Conservation (phyloP, 768 basidiomycete genomes). For the Solioccasus polychromus region DNA sequence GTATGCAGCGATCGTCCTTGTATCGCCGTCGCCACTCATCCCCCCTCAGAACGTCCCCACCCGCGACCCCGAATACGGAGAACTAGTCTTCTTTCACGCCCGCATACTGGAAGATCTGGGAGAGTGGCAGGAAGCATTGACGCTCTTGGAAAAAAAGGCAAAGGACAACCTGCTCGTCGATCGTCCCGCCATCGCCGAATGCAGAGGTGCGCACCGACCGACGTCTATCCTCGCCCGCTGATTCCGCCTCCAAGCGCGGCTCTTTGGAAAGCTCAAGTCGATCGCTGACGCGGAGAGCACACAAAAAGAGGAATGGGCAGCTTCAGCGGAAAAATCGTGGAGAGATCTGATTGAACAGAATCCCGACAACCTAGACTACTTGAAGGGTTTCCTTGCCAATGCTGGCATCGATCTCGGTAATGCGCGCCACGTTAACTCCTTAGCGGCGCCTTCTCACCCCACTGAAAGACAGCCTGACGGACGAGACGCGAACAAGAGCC, state of each 20-base stretch:
- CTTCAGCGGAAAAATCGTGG: constrained; percentile 83
- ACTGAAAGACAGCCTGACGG: constrained; percentile 40
- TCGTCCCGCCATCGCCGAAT: constrained; percentile 64
- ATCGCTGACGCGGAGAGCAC: constrained; percentile 5
- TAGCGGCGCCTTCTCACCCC: constrained; percentile 13
- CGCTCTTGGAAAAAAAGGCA: constrained; percentile 59
- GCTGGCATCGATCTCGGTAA: constrained; percentile 66
- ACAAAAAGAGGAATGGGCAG: constrained; percentile 36
- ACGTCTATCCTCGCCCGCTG: background rate
- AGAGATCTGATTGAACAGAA: constrained; percentile 79
- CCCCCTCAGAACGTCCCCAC: constrained; percentile 62
- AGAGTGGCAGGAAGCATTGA: constrained; percentile 56
- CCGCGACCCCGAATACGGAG: constrained; percentile 81
- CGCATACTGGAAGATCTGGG: constrained; percentile 70
- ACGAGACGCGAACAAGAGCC: constrained; percentile 50
- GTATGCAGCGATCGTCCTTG: constrained; percentile 31
- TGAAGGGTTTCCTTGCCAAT: constrained; percentile 65
- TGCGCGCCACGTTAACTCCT: constrained; percentile 15
- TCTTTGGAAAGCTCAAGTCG: constrained; percentile 58
- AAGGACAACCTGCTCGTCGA: constrained; percentile 70
- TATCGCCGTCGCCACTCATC: constrained; percentile 6
- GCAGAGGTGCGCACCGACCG: constrained; percentile 47
- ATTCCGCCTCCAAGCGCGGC: constrained; percentile 52
- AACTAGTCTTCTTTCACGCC: constrained; percentile 77
- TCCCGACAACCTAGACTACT: constrained; percentile 79